A percentile compares a stretch with the other conserved stretches of the same genome.
phyloP scores from a whole-genome alignment of 1,284 basidiomycete species.

The Trametes sp. region DNA sequence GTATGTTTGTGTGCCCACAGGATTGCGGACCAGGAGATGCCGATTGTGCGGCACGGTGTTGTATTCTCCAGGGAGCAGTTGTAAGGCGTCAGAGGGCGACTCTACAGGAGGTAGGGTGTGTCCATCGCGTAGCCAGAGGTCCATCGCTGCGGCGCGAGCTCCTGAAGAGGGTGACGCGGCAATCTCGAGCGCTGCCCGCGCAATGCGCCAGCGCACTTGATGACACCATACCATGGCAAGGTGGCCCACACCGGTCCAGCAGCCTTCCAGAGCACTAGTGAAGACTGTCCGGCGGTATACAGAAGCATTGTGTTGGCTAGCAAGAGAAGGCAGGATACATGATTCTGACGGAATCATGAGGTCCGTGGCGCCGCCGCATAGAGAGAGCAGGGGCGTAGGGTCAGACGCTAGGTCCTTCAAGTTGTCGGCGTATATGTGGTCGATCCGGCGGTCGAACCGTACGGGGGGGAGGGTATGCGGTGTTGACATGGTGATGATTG shows the following conservation, averaged over 20 bases:
- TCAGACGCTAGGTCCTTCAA: constrained; percentile 46
- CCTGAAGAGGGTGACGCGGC: constrained; percentile 44
- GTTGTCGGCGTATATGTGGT: constrained; percentile 70
- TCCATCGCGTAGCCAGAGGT: constrained; percentile 73
- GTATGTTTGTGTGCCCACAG: constrained; percentile 53
- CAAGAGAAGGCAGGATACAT: constrained; percentile 67
- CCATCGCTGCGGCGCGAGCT: constrained; percentile 52
- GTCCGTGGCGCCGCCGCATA: constrained; percentile 94
- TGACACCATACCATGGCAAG: constrained; percentile 99
- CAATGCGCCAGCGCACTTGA: constrained; percentile 91
- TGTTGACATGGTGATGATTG: constrained; percentile 94
- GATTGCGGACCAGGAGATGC: constrained; percentile 53
- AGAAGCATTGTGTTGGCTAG: constrained; percentile 28
- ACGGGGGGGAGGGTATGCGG: constrained; percentile 92
- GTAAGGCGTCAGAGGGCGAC: constrained; percentile 19
- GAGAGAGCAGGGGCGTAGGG: constrained; percentile 76
- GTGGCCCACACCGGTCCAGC: constrained; percentile 96
- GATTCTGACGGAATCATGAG: constrained; percentile 93
- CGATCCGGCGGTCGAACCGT: constrained; percentile 84
- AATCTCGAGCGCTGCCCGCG: constrained; percentile 79
- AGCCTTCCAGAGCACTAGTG: constrained; percentile 86
- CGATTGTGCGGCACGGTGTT: constrained; percentile 46
- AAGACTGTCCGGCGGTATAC: constrained; percentile 79
- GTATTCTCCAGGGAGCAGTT: constrained; percentile 39
- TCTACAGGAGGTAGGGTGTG: constrained; percentile 47